Percentiles rank a stretch among this genome's conserved stretches.
phyloP scores from a whole-genome alignment of 2,329 filamentous ascomycete genomes.

The Balansia obtecta region DNA sequence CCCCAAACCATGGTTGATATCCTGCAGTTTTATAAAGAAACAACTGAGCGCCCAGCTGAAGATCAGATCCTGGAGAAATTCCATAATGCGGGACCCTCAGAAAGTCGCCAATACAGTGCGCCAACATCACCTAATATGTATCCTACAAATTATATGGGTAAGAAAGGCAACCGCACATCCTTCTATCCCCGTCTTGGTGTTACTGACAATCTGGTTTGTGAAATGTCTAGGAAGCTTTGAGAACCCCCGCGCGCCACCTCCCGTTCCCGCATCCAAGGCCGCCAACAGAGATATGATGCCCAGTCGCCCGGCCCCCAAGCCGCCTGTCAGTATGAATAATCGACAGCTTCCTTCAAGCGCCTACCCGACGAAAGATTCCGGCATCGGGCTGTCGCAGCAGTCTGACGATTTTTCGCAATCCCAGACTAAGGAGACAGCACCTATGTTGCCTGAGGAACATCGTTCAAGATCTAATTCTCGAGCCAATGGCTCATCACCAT shows the following conservation, averaged over 20 bases:
- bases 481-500: slow-evolving; percentile 39
- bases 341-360: slow-evolving; percentile 38
- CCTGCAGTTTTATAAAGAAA: slow-evolving; percentile 94
- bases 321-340: slow-evolving; percentile 54
- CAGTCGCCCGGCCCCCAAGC: slow-evolving; percentile 73
- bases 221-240: slow-evolving; percentile 66
- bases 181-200: not conserved
- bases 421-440: slow-evolving; percentile 39
- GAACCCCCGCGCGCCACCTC: slow-evolving; percentile 86
- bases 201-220: not conserved
- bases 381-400: slow-evolving; percentile 47
- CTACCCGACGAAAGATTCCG: slow-evolving; percentile 48
- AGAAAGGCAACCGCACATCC: slow-evolving; percentile 36
- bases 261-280: slow-evolving; percentile 53
- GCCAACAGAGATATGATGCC: slow-evolving; percentile 51
- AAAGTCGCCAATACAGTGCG: slow-evolving; percentile 32
- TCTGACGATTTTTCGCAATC: slow-evolving; percentile 40
- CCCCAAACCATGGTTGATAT: slow-evolving; percentile 94
- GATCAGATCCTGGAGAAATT: slow-evolving; percentile 95
- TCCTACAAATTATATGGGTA: slow-evolving; percentile 42
- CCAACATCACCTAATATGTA: slow-evolving; percentile 40
- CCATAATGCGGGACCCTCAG: slow-evolving; percentile 61
- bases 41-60: slow-evolving; percentile 65
- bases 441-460: slow-evolving; percentile 54
- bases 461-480: slow-evolving; percentile 58